Percentiles rank a stretch among this genome's conserved stretches.
These are phyloP conservation scores for Aquilaria yunnanensis DNA, from an alignment of 345 rosid species.

Conservation along the genomic window DNA sequence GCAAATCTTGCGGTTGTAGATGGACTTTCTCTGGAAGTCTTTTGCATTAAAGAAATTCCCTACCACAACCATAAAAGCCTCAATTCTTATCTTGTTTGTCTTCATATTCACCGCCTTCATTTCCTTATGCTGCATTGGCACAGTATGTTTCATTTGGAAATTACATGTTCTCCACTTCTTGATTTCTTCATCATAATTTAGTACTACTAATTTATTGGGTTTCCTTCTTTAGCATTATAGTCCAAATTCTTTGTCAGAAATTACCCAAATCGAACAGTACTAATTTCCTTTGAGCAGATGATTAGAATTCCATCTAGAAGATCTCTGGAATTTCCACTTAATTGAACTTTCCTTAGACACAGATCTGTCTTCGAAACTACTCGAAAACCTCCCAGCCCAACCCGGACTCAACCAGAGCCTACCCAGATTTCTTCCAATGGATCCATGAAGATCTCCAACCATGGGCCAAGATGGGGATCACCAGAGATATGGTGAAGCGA, in stretches of 20 bases:
- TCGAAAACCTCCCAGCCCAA: conserved; percentile 12
- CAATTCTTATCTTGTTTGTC: conserved; percentile 18
- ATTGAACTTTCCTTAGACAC: conserved; percentile 23
- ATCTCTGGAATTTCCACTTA: conserved; percentile 24
- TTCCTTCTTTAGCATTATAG: conserved; percentile 11
- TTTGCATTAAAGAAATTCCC: conserved; percentile 9
- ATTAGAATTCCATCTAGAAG: conserved; percentile 6
- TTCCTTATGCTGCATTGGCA: conserved; percentile 15
- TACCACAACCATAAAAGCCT: conserved; percentile 3
- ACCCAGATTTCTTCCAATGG: conserved; percentile 57
- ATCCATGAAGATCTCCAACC: conserved; percentile 63
- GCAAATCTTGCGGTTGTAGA: too few species aligned
- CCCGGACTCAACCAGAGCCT: conserved; percentile 15
- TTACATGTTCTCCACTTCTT: background rate
- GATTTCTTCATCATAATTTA: background rate
- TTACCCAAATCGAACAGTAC: conserved; percentile 2
- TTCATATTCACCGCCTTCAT: conserved; percentile 18
- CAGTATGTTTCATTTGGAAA: conserved; percentile 17
- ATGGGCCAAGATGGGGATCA: conserved; percentile 44
- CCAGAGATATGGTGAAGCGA: conserved; percentile 46
- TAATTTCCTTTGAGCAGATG: conserved; percentile 4
- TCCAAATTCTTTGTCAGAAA: conserved; percentile 2
- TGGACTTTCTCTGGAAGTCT: background rate
- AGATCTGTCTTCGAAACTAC: conserved; percentile 37
- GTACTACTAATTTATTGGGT: background rate